Conservation (phyloP, 2,329 filamentous ascomycete genomes). For the Botryotinia calthae region DNA sequence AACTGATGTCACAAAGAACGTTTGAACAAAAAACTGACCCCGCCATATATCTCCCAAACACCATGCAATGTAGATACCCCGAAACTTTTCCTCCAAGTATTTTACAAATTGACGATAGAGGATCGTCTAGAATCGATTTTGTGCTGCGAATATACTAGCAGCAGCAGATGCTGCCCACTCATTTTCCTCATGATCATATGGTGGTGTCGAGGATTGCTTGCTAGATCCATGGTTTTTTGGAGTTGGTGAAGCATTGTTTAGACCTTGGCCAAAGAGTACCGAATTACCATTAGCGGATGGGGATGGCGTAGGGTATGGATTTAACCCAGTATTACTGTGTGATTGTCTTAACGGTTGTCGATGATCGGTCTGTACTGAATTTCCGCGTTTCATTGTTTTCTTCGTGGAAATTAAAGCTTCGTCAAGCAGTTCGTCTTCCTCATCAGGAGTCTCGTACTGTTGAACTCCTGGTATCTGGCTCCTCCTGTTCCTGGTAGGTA, state of each 20-base stretch:
- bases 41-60: constrained; percentile 34
- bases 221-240: constrained; percentile 44
- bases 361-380: constrained; percentile 42
- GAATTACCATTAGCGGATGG: constrained; percentile 80
- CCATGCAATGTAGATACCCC: constrained; percentile 39
- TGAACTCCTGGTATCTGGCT: constrained; percentile 72
- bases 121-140: constrained; percentile 54
- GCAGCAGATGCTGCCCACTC: constrained; percentile 86
- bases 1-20: constrained; percentile 30
- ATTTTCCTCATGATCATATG: constrained; percentile 89
- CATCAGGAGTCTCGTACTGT: constrained; percentile 90
- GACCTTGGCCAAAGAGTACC: constrained; percentile 64
- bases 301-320: constrained; percentile 65
- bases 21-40: constrained; percentile 27
- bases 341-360: constrained; percentile 57
- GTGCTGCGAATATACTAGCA: constrained; percentile 75
- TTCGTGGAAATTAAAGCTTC: constrained; percentile 80
- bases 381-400: constrained; percentile 64
- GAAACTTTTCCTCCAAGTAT: constrained; percentile 38
- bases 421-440: constrained; percentile 93
- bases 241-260: constrained; percentile 47
- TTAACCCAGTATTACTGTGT: constrained; percentile 60
- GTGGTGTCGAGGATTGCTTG: constrained; percentile 90
- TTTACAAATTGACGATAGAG: constrained; percentile 33
- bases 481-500: constrained; percentile 77